phyloP scores from a whole-genome alignment of 1,284 basidiomycete species.

The Austroboletus rostrupii region DNA sequence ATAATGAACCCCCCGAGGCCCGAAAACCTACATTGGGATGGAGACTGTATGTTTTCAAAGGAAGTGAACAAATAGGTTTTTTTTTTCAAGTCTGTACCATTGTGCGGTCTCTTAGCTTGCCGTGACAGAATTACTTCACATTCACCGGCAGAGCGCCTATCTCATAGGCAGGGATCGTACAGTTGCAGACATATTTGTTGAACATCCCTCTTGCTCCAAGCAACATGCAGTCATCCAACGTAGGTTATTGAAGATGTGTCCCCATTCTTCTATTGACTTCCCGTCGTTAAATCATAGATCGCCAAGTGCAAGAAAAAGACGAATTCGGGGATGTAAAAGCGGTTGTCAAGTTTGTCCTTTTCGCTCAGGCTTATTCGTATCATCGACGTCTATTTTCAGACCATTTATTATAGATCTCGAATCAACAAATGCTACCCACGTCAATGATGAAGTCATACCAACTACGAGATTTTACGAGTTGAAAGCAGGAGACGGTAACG shows the following conservation, averaged over 20 bases:
- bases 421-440: conserved; percentile 91
- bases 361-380: neutral
- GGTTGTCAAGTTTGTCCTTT: conserved; percentile 67
- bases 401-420: conserved; percentile 97
- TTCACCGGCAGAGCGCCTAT: conserved; percentile 91
- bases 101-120: conserved; percentile 2
- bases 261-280: conserved; percentile 9
- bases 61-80: conserved; percentile 87
- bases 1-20: conserved; percentile 98
- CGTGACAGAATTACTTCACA: conserved; percentile 77
- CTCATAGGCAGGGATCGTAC: conserved; percentile 87
- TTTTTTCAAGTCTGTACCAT: neutral
- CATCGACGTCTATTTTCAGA: conserved; percentile 38
- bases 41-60: conserved; percentile 98
- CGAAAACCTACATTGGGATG: conserved; percentile 86
- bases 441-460: conserved; percentile 86
- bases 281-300: conserved; percentile 45
- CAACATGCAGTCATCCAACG: conserved; percentile 98
- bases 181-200: conserved; percentile 86
- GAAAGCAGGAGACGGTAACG: conserved; percentile 78
- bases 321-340: conserved; percentile 82
- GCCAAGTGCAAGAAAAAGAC: conserved; percentile 81
- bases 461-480: conserved; percentile 90
- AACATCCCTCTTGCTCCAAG: conserved; percentile 97
- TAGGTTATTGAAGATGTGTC: conserved; percentile 31